Evolutionary conservation across 139 green algal genomes (phyloP).

Genomic region (Auxenochlorella pyrenoidosa): DNA sequence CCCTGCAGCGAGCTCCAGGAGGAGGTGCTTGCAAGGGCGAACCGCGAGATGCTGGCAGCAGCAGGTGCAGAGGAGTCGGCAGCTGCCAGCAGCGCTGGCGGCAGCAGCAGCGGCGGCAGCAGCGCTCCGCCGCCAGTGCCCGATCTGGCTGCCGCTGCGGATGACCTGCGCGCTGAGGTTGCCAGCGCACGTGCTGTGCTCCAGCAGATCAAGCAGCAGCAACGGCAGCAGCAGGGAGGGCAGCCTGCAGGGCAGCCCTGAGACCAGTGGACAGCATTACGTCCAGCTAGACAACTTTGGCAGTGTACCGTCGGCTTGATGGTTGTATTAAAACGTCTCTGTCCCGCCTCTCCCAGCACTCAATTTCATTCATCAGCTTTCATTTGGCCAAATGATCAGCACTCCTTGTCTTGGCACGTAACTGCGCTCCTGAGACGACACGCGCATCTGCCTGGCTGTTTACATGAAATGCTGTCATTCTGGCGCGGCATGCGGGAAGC

Average conservation of each 20-base stretch:
- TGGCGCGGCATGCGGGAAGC: too few species aligned
- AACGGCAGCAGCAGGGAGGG: background rate
- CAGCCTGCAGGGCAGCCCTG: background rate
- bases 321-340: too few species aligned
- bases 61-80: background rate
- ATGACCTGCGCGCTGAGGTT: conserved; percentile 60
- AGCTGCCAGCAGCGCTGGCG: background rate
- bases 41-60: conserved; percentile 9
- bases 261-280: background rate
- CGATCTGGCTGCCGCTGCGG: conserved; percentile 46
- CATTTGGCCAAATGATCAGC: too few species aligned
- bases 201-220: conserved; percentile 38
- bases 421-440: too few species aligned
- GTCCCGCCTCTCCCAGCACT: too few species aligned
- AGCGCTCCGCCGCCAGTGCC: background rate
- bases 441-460: too few species aligned
- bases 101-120: conserved; percentile 6
- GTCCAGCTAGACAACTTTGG: background rate
- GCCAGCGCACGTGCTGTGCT: conserved; percentile 46
- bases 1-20: conserved; percentile 53
- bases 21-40: conserved; percentile 48
- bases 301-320: background rate
- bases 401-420: too few species aligned
- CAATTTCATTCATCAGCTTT: too few species aligned
- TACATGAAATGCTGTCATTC: too few species aligned